These are phyloP conservation scores for Neonectria magnoliae DNA, from an alignment of 2,329 filamentous ascomycete genomes.

Conservation along the genomic window DNA sequence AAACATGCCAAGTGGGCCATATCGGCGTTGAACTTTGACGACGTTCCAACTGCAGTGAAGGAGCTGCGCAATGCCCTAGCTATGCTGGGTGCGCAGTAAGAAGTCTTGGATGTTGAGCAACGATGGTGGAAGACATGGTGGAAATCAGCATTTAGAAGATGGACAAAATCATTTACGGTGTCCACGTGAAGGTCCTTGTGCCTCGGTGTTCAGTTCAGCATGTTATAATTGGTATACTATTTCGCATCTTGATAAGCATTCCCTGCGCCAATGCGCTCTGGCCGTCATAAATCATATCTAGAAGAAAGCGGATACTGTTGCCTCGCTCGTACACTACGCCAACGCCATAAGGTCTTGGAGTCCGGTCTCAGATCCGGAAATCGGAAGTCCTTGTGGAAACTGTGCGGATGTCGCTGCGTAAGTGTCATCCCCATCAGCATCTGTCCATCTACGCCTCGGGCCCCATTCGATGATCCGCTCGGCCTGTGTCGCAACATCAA, in stretches of 20 bases:
- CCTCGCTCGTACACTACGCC: constrained; percentile 21
- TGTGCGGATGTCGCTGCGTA: neutral
- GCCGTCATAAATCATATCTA: constrained; percentile 29
- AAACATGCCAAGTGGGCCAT: constrained; percentile 98
- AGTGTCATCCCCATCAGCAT: constrained; percentile 52
- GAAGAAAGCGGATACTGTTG: constrained; percentile 9
- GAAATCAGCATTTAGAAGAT: constrained; percentile 19
- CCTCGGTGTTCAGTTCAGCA: constrained; percentile 5
- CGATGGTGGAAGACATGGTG: neutral
- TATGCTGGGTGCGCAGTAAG: constrained; percentile 68
- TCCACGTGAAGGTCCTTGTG: constrained; percentile 6
- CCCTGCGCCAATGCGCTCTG: constrained; percentile 15
- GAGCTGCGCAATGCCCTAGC: constrained; percentile 82
- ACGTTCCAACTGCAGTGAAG: constrained; percentile 87
- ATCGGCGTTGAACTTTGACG: constrained; percentile 95
- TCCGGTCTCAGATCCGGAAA: neutral
- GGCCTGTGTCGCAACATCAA: constrained; percentile 60
- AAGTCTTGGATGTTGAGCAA: neutral
- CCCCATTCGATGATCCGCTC: constrained; percentile 72
- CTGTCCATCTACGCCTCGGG: constrained; percentile 72
- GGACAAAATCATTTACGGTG: constrained; percentile 30
- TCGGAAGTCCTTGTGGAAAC: neutral
- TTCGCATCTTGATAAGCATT: constrained; percentile 16
- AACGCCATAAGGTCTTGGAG: constrained; percentile 15
- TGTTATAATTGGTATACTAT: constrained; percentile 26